These are phyloP conservation scores for Tripidium arundinaceum DNA, from an alignment of 202 grass and related monocot species.

Conservation along the genomic window DNA sequence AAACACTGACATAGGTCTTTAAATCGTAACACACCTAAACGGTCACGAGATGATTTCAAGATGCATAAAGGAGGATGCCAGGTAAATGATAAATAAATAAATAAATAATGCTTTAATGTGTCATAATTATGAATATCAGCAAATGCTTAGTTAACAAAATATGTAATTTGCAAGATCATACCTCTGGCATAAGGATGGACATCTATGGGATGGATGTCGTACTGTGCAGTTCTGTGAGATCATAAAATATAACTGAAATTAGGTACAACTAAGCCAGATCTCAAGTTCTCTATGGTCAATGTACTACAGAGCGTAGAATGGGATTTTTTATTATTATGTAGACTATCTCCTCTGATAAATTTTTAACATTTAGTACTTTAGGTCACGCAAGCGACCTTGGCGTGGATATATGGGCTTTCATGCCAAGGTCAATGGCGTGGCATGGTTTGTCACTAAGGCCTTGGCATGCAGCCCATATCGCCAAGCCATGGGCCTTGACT, in stretches of 20 bases:
- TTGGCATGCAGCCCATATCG: not conserved
- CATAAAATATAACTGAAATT: constrained; percentile 31
- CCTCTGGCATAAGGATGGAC: constrained; percentile 33
- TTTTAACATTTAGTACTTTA: not conserved
- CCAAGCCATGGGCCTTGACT: not conserved
- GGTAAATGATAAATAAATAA: not conserved
- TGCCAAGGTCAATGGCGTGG: not conserved
- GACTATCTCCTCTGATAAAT: too few relatives aligned
- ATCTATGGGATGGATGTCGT: constrained; percentile 6
- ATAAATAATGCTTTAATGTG: not conserved
- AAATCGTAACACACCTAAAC: not conserved
- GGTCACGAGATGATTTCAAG: not conserved
- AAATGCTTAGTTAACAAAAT: constrained; percentile 17
- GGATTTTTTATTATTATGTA: too few relatives aligned
- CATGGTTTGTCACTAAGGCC: not conserved
- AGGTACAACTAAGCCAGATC: not conserved
- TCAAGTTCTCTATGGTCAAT: not conserved
- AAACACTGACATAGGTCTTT: not conserved
- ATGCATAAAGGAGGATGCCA: not conserved
- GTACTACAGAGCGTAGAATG: not conserved
- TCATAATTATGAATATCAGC: not conserved
- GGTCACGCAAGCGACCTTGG: not conserved
- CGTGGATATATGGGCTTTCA: not conserved
- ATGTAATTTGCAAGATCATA: constrained; percentile 24
- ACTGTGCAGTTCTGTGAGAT: constrained; percentile 24